Evolutionary conservation across 495 filamentous ascomycete species (phyloP).

Genomic region (Aspergillus ostianus): DNA sequence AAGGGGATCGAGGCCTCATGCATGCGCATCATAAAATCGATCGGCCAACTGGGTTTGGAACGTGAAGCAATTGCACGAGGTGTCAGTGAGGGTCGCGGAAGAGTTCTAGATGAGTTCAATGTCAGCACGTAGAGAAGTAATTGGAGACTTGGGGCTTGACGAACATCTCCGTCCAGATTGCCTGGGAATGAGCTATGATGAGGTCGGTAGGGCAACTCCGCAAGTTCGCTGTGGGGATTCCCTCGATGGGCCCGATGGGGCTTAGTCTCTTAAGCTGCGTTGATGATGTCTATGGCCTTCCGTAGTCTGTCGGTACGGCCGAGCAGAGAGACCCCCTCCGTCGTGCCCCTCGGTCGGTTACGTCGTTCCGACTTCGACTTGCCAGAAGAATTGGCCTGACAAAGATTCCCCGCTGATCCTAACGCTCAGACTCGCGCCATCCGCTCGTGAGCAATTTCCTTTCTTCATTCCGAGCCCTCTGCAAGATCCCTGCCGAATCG

Average conservation of each 20-base stretch:
- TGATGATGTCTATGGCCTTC: neutral
- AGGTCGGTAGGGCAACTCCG: neutral
- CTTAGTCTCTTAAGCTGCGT: neutral
- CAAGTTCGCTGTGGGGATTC: neutral
- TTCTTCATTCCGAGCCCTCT: neutral
- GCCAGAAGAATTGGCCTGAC: neutral
- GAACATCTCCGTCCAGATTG: neutral
- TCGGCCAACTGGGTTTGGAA: neutral
- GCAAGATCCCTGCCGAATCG: neutral
- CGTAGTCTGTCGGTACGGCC: constrained; percentile 15
- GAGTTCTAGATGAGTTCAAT: neutral
- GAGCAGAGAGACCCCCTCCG: constrained; percentile 21
- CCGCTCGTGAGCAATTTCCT: neutral
- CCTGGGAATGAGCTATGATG: neutral
- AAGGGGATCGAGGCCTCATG: constrained; percentile 2
- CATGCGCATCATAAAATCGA: constrained; percentile 18
- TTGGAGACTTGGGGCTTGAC: neutral
- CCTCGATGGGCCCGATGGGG: neutral
- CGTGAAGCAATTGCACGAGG: constrained; percentile 1
- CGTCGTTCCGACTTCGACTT: constrained; percentile 13
- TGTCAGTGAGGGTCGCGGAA: neutral
- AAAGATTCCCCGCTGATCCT: constrained; percentile 5
- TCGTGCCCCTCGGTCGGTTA: constrained; percentile 37
- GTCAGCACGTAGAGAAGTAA: neutral
- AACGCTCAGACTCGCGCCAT: neutral